phyloP scores from a whole-genome alignment of 768 basidiomycete genomes.

The Fistulinella prunicolor region DNA sequence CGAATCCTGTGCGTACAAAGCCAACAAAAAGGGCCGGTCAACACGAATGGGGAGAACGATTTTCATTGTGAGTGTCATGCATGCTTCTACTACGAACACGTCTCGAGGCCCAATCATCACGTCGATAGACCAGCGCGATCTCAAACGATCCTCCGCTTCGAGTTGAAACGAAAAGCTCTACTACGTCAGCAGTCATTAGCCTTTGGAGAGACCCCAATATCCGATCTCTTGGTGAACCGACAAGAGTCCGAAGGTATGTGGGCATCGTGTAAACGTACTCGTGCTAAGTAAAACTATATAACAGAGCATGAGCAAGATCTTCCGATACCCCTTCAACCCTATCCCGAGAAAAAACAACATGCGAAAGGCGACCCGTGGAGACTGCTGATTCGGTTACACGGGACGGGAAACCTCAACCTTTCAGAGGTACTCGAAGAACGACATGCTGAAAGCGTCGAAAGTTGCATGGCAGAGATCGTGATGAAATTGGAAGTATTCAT shows the following conservation, averaged over 20 bases:
- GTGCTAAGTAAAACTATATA: neutral
- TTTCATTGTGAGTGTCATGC: constrained; percentile 18
- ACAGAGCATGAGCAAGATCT: constrained; percentile 16
- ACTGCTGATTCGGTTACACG: constrained; percentile 24
- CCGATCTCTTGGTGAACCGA: constrained; percentile 15
- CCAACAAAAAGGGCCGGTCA: constrained; percentile 16
- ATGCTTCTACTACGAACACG: too few species aligned
- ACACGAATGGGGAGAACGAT: constrained; percentile 23
- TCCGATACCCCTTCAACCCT: constrained; percentile 16
- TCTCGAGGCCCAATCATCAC: neutral
- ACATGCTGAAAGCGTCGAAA: constrained; percentile 5
- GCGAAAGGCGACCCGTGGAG: constrained; percentile 5
- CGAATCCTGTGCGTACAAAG: constrained; percentile 11
- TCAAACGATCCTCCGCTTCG: constrained; percentile 22
- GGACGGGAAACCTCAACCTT: neutral
- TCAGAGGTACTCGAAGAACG: neutral
- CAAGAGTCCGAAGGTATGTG: constrained; percentile 9
- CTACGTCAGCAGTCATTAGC: constrained; percentile 17
- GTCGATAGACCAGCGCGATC: constrained; percentile 11
- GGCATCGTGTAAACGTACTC: neutral
- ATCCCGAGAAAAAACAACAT: neutral
- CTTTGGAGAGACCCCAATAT: constrained; percentile 10
- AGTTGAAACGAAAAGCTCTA: constrained; percentile 21
- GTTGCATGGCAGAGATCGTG: constrained; percentile 23
- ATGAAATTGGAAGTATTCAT: constrained; percentile 27